Percentiles rank a stretch among this genome's conserved stretches.
Evolutionary conservation across 176 grass and related monocot species (phyloP).

Genomic region (Olyra latifolia): DNA sequence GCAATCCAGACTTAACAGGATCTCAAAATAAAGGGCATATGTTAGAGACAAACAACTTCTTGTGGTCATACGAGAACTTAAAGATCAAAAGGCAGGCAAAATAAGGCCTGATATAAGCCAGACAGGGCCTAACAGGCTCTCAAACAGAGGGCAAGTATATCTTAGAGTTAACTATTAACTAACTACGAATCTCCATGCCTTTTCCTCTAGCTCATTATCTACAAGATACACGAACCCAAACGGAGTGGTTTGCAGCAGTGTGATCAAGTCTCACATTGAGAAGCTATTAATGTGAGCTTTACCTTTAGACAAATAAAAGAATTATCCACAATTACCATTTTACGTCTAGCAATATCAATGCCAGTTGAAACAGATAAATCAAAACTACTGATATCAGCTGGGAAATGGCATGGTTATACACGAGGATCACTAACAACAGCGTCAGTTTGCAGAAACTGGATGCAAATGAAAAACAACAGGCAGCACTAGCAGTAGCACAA

Average conservation of each 20-base stretch:
- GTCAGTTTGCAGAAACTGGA: background rate
- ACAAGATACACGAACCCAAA: background rate
- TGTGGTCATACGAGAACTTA: background rate
- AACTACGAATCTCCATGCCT: background rate
- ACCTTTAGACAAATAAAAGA: background rate
- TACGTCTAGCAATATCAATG: background rate
- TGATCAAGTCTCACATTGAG: background rate
- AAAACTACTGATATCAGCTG: background rate
- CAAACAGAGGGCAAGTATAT: background rate
- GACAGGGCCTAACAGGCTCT: background rate
- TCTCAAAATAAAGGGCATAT: background rate
- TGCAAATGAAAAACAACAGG: background rate
- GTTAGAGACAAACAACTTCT: background rate
- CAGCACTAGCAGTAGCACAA: background rate
- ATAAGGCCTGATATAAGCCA: background rate
- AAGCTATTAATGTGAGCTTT: background rate
- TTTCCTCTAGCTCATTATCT: background rate
- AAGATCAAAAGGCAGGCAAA: background rate
- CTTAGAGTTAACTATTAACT: background rate
- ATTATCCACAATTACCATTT: background rate
- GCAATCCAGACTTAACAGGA: background rate
- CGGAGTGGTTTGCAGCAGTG: background rate
- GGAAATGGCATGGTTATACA: background rate
- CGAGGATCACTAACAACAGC: background rate
- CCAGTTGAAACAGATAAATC: background rate